phyloP scores from a whole-genome alignment of 179 eudicot genomes.

The Actinidia polygama region DNA sequence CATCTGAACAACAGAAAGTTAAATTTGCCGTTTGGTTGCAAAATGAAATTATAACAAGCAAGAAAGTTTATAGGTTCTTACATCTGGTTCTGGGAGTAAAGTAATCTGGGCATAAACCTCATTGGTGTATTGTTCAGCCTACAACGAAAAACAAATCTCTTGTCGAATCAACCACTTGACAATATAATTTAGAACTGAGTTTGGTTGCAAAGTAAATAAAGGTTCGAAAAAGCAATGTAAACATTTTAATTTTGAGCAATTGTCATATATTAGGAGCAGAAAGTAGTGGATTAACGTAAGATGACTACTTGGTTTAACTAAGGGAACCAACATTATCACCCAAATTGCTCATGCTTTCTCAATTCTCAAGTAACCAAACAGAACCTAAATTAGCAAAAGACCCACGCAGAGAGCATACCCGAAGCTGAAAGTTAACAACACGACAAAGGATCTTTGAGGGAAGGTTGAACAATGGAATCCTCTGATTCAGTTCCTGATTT shows the following conservation, averaged over 20 bases:
- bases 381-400: not conserved
- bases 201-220: not conserved
- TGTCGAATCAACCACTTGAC: constrained; percentile 6
- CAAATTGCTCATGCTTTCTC: not conserved
- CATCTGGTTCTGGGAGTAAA: constrained; percentile 66
- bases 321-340: too few species aligned
- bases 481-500: constrained; percentile 64
- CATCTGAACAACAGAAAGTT: not conserved
- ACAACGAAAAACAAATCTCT: constrained; percentile 23
- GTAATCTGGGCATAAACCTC: constrained; percentile 90
- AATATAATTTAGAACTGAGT: not conserved
- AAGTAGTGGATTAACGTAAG: not conserved
- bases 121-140: constrained; percentile 92
- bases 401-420: constrained; percentile 42
- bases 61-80: constrained; percentile 34
- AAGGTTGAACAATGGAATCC: constrained; percentile 60
- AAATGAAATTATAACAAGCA: not conserved
- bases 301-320: not conserved
- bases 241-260: not conserved
- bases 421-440: constrained; percentile 57
- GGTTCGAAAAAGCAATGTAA: not conserved
- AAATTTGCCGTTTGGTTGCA: not conserved
- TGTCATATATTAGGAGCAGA: not conserved
- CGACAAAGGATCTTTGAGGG: constrained; percentile 82
- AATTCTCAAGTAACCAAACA: constrained; percentile 16